Base-by-base conservation (phyloP, 2,329 filamentous ascomycete species). In the Ramularia collo-cygni region DNA sequence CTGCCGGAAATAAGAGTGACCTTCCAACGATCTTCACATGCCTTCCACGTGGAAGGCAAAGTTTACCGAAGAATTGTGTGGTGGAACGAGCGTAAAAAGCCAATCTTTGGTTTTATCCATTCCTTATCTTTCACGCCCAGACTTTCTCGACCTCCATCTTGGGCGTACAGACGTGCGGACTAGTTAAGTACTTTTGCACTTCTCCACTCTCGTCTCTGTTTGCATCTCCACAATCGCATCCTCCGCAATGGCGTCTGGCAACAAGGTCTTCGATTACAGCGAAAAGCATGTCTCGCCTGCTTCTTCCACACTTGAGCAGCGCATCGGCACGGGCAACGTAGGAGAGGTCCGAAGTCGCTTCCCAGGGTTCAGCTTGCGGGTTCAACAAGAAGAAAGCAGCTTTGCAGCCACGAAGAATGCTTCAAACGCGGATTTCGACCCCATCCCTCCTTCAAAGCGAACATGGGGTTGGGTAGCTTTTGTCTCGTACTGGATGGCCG, bases 401-500 rank as follows among this genome's bases (percentile, higher is more conserved):
- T 63, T 64, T 38, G 61, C 61, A 13, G 46, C 43, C 1, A 57
- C 60, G 8, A 49, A 54, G 17, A 55, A 46, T 44, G 56, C 59
- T 4, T 63, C 60, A 42, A 64, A 64, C 47, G 60, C 60, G 35
- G 61, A 64, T 36, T 62, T 63, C 43, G 61, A 64, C 29, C 61
- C 61, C 3, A 61, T 64, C 27, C 61, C 61, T 28, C 59, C 59
- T 7, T 61, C 59, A 8, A 63, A 62, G 50, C 56, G 60, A 18
- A 63, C 59, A 30, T 64, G 61, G 61, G 55, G 48, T 18, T 54
- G 53, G 45, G 53, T 51, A 26, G 56, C 59, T 1, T 62, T 57
- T 42, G 52, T 62, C 17, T 59, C 60, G 8, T 64, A 63, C 48
- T 64, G 61, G 61, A 62, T 62, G 58, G 59, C 61, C n/a, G 61